phyloP scores from a whole-genome alignment of 169 alveolate genomes.

The Eimeria zaria region DNA sequence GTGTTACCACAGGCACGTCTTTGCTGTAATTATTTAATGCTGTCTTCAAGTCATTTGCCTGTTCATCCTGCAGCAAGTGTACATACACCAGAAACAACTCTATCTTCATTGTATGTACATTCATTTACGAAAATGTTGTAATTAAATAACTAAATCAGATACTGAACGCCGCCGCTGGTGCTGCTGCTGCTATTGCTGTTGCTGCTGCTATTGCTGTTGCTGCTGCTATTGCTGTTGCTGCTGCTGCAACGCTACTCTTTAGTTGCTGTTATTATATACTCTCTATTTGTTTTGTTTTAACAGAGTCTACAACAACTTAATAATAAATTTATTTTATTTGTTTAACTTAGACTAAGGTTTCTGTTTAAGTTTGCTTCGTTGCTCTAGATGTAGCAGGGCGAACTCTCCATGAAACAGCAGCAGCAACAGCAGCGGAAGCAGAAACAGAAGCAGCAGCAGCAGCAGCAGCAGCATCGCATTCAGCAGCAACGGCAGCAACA shows the following conservation, averaged over 20 bases:
- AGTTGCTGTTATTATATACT: neutral
- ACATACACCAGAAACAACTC: neutral
- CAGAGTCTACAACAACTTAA: too few relatives aligned
- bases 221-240: neutral
- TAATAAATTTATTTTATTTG: too few relatives aligned
- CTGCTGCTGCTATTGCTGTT: too few relatives aligned
- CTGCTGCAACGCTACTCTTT: too few relatives aligned
- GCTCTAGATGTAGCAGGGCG: too few relatives aligned
- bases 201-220: neutral
- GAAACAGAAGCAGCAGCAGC: neutral
- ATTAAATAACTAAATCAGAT: too few relatives aligned
- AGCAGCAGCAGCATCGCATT: neutral
- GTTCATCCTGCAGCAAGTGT: constrained; percentile 44
- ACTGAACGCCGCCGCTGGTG: too few relatives aligned
- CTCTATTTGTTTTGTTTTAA: neutral
- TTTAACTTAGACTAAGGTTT: too few relatives aligned
- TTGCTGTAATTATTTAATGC: constrained; percentile 17
- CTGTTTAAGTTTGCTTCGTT: too few relatives aligned
- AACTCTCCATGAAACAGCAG: neutral
- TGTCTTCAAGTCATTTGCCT: neutral
- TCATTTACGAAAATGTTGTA: neutral
- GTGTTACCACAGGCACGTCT: constrained; percentile 53
- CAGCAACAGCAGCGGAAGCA: neutral
- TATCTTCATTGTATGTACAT: neutral
- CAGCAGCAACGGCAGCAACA: neutral